phyloP scores from a whole-genome alignment of 1,139 yeast genomes.

The Nakaseomyces sp. region DNA sequence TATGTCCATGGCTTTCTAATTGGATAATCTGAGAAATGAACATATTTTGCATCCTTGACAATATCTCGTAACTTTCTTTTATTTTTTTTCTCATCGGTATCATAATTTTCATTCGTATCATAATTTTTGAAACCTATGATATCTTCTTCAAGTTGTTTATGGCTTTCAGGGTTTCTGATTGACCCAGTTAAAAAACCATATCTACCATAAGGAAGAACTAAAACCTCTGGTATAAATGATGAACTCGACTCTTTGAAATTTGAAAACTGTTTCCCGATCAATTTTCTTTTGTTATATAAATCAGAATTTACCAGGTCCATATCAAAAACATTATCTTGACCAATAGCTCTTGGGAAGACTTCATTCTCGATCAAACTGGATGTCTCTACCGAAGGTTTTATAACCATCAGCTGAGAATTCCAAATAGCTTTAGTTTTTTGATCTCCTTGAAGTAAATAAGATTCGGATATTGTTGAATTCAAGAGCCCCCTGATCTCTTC shows the following conservation, averaged over 20 bases:
- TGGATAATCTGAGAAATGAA: too few relatives aligned
- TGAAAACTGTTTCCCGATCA: slow-evolving; percentile 13
- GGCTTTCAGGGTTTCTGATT: slow-evolving; percentile 15
- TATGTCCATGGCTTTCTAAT: too few relatives aligned
- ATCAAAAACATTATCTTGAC: slow-evolving; percentile 21
- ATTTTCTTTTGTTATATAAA: slow-evolving; percentile 22
- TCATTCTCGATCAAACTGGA: slow-evolving; percentile 14
- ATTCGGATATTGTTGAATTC: neutral
- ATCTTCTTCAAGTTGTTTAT: neutral
- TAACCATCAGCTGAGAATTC: slow-evolving; percentile 29
- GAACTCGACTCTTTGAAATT: neutral
- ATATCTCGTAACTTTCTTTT: too few relatives aligned
- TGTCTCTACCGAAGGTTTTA: slow-evolving; percentile 23
- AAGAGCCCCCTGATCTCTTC: slow-evolving; percentile 5
- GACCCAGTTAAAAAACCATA: slow-evolving; percentile 29
- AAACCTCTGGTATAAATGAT: slow-evolving; percentile 25
- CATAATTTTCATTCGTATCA: neutral
- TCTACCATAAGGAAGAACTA: slow-evolving; percentile 27
- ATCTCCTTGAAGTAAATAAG: slow-evolving; percentile 6
- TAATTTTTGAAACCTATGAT: neutral
- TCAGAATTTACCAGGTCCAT: slow-evolving; percentile 29
- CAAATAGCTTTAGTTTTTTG: slow-evolving; percentile 26
- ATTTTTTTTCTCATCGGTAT: too few relatives aligned
- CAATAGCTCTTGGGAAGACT: slow-evolving; percentile 10
- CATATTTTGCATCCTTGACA: too few relatives aligned